Conservation (phyloP, 148 eudicot species). For the Cornus florida region DNA sequence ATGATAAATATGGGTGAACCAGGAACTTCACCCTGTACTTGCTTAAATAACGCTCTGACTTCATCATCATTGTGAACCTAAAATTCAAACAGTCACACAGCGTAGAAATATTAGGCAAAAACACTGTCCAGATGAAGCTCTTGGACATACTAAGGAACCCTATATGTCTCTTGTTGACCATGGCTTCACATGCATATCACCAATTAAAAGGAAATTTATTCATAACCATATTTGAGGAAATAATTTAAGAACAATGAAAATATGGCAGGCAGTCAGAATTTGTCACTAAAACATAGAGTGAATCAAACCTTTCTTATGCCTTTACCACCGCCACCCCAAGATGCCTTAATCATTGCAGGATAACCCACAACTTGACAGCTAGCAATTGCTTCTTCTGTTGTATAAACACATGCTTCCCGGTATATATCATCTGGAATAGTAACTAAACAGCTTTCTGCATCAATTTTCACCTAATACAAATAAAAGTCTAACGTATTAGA, state of each 20-base stretch:
- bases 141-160: neutral
- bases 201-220: neutral
- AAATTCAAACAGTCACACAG: slow-evolving; percentile 17
- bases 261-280: neutral
- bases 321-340: slow-evolving; percentile 99
- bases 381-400: slow-evolving; percentile 91
- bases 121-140: neutral
- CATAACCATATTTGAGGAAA: neutral
- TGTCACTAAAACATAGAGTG: neutral
- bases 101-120: neutral
- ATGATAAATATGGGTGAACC: slow-evolving; percentile 98
- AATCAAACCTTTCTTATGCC: slow-evolving; percentile 95
- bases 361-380: slow-evolving; percentile 96
- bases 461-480: slow-evolving; percentile 73
- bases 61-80: slow-evolving; percentile 99
- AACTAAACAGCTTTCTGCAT: slow-evolving; percentile 69
- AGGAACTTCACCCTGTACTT: slow-evolving; percentile 99
- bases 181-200: too few relatives aligned
- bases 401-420: slow-evolving; percentile 81
- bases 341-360: slow-evolving; percentile 99
- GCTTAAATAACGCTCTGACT: slow-evolving; percentile 94
- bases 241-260: slow-evolving; percentile 3
- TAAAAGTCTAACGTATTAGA: neutral
- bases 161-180: too few relatives aligned
- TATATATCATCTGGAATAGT: slow-evolving; percentile 86